A percentile compares a stretch with the other conserved stretches of the same genome.
phyloP scores from a whole-genome alignment of 257 asterid species.

The Solanum lignicaule region DNA sequence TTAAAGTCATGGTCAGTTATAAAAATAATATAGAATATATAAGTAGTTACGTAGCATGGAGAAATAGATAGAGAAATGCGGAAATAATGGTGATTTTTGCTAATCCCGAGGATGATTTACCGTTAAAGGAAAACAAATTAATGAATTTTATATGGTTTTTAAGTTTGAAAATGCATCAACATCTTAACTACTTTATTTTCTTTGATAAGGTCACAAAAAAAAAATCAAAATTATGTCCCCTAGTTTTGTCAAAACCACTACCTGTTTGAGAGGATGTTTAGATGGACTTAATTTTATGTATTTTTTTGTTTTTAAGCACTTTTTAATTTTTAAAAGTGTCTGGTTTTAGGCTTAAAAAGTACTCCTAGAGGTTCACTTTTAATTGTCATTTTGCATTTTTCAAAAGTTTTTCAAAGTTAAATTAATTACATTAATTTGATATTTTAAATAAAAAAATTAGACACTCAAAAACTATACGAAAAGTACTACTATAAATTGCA shows the following conservation, averaged over 20 bases:
- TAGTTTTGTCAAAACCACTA: not conserved
- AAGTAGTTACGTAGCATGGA: not conserved
- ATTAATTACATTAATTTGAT: too few species aligned
- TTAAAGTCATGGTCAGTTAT: not conserved
- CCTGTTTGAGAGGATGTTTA: too few species aligned
- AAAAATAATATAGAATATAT: not conserved
- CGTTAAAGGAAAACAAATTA: not conserved
- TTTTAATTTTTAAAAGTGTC: too few species aligned
- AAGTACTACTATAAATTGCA: too few species aligned
- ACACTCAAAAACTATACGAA: too few species aligned
- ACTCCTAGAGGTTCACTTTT: rapidly evolving
- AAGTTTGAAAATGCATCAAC: not conserved
- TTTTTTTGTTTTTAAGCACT: too few species aligned
- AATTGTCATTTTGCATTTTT: too few species aligned
- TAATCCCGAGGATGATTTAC: conserved; percentile 14
- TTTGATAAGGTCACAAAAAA: conserved; percentile 8
- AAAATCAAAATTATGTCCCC: not conserved
- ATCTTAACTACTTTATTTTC: not conserved
- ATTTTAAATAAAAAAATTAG: too few species aligned
- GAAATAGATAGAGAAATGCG: not conserved
- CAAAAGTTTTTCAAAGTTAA: too few species aligned
- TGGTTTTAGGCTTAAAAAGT: not conserved
- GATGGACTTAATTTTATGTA: not conserved
- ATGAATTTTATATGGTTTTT: not conserved
- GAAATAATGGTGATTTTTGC: not conserved